Evolutionary conservation across 2,329 filamentous ascomycete genomes (phyloP).

Genomic region (Pseudogymnoascus sp.): DNA sequence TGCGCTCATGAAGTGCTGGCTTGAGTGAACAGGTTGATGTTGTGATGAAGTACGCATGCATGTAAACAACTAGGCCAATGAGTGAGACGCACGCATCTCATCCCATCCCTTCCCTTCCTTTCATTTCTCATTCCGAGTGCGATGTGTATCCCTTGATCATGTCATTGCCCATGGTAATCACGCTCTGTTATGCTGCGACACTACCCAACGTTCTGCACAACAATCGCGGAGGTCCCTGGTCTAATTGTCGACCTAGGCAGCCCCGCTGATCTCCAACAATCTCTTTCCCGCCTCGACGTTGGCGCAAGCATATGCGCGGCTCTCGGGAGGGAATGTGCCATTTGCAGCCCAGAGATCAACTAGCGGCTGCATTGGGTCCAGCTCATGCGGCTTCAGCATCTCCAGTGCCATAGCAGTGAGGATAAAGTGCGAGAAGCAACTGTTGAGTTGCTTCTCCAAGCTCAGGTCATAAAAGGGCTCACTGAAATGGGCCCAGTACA

Average conservation of each 20-base stretch:
- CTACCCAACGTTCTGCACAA: not conserved
- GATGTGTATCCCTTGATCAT: slow-evolving; percentile 4
- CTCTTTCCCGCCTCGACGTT: slow-evolving; percentile 55
- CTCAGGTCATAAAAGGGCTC: slow-evolving; percentile 80
- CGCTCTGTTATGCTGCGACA: slow-evolving; percentile 4
- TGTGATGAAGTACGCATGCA: slow-evolving; percentile 8
- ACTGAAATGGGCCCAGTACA: slow-evolving; percentile 93
- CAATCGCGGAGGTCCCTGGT: not conserved
- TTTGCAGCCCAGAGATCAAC: slow-evolving; percentile 88
- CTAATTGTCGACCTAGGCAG: not conserved
- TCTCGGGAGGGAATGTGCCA: slow-evolving; percentile 75
- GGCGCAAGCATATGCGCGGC: slow-evolving; percentile 59
- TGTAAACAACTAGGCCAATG: slow-evolving; percentile 3
- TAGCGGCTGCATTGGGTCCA: slow-evolving; percentile 92
- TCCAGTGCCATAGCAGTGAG: slow-evolving; percentile 73
- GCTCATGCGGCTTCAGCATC: slow-evolving; percentile 79
- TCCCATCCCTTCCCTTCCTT: not conserved
- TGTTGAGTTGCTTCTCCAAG: slow-evolving; percentile 74
- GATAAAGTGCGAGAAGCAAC: slow-evolving; percentile 80
- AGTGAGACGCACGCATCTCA: slow-evolving; percentile 2
- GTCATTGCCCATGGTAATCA: not conserved
- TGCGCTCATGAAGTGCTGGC: slow-evolving; percentile 8
- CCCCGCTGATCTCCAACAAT: slow-evolving; percentile 38
- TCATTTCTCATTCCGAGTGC: slow-evolving; percentile 8
- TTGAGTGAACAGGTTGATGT: slow-evolving; percentile 2